phyloP scores from a whole-genome alignment of 306 rosid genomes.

The Quillaja saponaria region DNA sequence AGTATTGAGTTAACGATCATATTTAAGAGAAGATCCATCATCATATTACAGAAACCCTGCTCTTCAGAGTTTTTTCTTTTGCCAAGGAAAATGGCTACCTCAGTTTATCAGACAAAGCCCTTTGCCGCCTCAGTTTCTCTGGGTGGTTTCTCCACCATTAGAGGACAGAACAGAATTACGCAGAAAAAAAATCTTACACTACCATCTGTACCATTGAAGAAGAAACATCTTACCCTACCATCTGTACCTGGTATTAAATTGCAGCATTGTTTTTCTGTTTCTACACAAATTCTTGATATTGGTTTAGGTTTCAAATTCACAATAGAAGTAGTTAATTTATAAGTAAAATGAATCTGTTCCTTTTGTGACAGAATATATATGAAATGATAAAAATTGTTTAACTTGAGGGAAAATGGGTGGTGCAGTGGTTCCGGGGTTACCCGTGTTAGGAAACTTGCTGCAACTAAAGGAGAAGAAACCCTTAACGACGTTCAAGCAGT shows the following conservation, averaged over 20 bases:
- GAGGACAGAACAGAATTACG: conserved; percentile 8
- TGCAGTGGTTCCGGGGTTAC: conserved; percentile 58
- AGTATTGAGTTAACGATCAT: too few relatives aligned
- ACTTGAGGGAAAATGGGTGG: conserved; percentile 4
- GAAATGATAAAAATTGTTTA: too few relatives aligned
- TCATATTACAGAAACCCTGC: too few relatives aligned
- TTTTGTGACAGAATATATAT: too few relatives aligned
- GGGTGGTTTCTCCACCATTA: conserved; percentile 39
- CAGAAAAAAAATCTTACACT: conserved; percentile 24
- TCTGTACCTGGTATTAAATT: conserved; percentile 39
- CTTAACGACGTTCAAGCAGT: conserved; percentile 44
- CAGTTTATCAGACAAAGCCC: conserved; percentile 31
- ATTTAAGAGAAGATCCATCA: too few relatives aligned
- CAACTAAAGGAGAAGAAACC: conserved; percentile 69
- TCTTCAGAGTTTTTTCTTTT: too few relatives aligned
- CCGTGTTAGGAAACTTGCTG: conserved; percentile 59
- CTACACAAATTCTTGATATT: not conserved
- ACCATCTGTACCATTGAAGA: too few relatives aligned
- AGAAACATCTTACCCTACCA: too few relatives aligned
- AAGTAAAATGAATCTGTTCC: not conserved
- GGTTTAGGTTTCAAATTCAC: not conserved
- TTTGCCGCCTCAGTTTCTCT: conserved; percentile 28
- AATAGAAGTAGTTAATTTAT: too few relatives aligned
- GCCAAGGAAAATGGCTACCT: conserved; percentile 33
- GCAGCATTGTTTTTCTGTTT: not conserved